Percentiles rank a stretch among this genome's conserved stretches.
These are phyloP conservation scores for Aspergillus brasiliensis DNA, from an alignment of 2,329 filamentous ascomycete genomes.

Conservation along the genomic window DNA sequence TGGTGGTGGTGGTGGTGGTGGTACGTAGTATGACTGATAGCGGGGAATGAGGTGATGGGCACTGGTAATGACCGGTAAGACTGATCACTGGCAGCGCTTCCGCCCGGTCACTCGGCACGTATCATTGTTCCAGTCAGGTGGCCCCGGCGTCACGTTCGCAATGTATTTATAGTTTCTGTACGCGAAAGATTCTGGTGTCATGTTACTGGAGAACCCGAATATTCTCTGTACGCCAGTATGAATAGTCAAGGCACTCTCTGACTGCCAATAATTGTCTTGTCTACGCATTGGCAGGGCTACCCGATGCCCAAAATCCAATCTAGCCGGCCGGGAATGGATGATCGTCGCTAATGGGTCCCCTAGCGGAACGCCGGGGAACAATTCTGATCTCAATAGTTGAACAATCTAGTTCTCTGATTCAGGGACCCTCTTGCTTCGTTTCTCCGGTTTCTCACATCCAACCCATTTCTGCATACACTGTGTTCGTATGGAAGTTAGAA, in stretches of 20 bases:
- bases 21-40: slow-evolving; percentile 4
- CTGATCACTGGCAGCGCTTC: too few relatives aligned
- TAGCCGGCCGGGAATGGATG: not conserved
- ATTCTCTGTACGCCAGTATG: not conserved
- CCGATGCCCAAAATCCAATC: not conserved
- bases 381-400: not conserved
- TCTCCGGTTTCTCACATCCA: not conserved
- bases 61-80: not conserved
- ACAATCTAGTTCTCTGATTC: not conserved
- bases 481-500: not conserved
- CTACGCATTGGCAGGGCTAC: not conserved
- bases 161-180: too few relatives aligned
- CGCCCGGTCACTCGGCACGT: not conserved
- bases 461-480: not conserved
- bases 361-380: not conserved
- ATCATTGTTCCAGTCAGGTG: too few relatives aligned
- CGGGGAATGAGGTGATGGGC: slow-evolving; percentile 1
- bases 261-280: not conserved
- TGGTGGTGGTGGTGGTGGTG: not conserved
- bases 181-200: too few relatives aligned
- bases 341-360: slow-evolving; percentile 3
- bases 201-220: too few relatives aligned
- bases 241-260: not conserved
- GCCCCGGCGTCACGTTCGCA: too few relatives aligned
- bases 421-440: not conserved